A percentile compares a stretch with the other conserved stretches of the same genome.
These are phyloP conservation scores for Hypoxylon sp. DNA, from an alignment of 2,329 filamentous ascomycete genomes.

Conservation along the genomic window DNA sequence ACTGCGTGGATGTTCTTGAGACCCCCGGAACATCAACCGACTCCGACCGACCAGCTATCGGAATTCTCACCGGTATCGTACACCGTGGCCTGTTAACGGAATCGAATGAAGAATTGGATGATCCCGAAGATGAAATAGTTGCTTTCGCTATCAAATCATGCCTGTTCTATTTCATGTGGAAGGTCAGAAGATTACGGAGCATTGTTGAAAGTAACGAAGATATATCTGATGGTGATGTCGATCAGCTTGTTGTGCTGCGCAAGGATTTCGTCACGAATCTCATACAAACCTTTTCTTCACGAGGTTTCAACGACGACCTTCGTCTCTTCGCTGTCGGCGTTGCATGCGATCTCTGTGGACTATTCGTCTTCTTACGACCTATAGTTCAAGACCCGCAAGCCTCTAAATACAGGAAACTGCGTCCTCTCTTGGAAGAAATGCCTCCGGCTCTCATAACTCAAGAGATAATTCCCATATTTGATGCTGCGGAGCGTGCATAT, in stretches of 20 bases:
- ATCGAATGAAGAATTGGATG: slow-evolving; percentile 78
- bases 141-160: slow-evolving; percentile 81
- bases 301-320: slow-evolving; percentile 81
- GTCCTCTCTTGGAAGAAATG: slow-evolving; percentile 78
- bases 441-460: slow-evolving; percentile 71
- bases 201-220: slow-evolving; percentile 69
- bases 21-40: slow-evolving; percentile 65
- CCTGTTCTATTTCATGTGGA: slow-evolving; percentile 97
- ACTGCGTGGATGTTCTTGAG: slow-evolving; percentile 83
- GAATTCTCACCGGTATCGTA: slow-evolving; percentile 80
- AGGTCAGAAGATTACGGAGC: slow-evolving; percentile 73
- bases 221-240: slow-evolving; percentile 71
- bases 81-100: slow-evolving; percentile 80
- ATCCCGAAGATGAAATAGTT: slow-evolving; percentile 84
- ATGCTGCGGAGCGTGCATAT: slow-evolving; percentile 80
- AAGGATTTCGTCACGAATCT: slow-evolving; percentile 73
- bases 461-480: slow-evolving; percentile 82
- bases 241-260: slow-evolving; percentile 70
- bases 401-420: slow-evolving; percentile 68
- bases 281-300: slow-evolving; percentile 77
- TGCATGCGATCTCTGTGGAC: slow-evolving; percentile 84
- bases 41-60: slow-evolving; percentile 69
- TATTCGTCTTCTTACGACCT: slow-evolving; percentile 81
- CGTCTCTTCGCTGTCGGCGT: slow-evolving; percentile 81
- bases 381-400: slow-evolving; percentile 63